A percentile compares a stretch with the other conserved stretches of the same genome.
These are phyloP conservation scores for Ramichloridium luteum DNA, from an alignment of 2,329 filamentous ascomycete genomes.

Conservation along the genomic window DNA sequence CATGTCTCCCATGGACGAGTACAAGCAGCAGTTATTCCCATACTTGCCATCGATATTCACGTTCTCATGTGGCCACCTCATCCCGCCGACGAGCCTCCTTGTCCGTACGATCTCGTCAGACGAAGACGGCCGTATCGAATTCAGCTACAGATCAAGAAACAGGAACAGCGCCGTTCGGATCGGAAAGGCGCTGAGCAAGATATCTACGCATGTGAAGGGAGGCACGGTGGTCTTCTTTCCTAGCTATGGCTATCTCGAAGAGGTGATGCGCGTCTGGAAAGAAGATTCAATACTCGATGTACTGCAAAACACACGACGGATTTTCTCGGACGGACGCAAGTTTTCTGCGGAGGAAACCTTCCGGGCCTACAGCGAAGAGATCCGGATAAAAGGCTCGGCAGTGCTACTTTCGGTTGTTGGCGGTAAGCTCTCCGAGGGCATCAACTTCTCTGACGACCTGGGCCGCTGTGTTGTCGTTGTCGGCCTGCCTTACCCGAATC, in stretches of 20 bases:
- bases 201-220: slow-evolving; percentile 66
- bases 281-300: slow-evolving; percentile 18
- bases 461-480: slow-evolving; percentile 86
- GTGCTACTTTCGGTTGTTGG: slow-evolving; percentile 83
- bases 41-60: slow-evolving; percentile 59
- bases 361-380: slow-evolving; percentile 56
- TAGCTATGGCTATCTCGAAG: slow-evolving; percentile 80
- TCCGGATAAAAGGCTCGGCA: slow-evolving; percentile 40
- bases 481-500: slow-evolving; percentile 85
- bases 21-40: slow-evolving; percentile 73
- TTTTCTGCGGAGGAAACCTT: slow-evolving; percentile 57
- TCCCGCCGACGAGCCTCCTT: slow-evolving; percentile 67
- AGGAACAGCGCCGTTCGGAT: slow-evolving; percentile 58
- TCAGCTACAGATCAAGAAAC: slow-evolving; percentile 69
- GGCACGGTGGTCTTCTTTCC: slow-evolving; percentile 93
- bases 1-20: slow-evolving; percentile 95
- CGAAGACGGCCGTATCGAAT: slow-evolving; percentile 55
- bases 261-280: slow-evolving; percentile 43
- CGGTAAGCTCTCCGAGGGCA: slow-evolving; percentile 90
- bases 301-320: slow-evolving; percentile 12
- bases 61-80: slow-evolving; percentile 88
- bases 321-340: slow-evolving; percentile 47
- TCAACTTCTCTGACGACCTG: slow-evolving; percentile 89
- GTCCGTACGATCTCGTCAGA: slow-evolving; percentile 55
- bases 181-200: slow-evolving; percentile 57